Conservation (phyloP, 495 filamentous ascomycete genomes). For the Hypoxylon rickii region DNA sequence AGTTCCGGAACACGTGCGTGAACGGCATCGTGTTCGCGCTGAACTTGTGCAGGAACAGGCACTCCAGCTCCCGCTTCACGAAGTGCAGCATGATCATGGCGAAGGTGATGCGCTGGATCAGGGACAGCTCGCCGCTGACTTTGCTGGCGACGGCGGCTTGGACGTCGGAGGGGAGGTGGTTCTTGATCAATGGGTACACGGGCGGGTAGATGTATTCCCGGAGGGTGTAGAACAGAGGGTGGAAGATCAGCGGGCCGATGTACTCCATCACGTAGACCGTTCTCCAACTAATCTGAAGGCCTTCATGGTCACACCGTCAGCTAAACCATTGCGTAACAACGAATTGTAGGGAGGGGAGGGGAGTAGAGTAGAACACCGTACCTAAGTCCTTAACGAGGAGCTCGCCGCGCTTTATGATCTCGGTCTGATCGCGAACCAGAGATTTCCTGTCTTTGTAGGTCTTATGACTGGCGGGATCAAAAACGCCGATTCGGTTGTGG, state of each 20-base stretch:
- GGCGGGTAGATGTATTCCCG: constrained; percentile 75
- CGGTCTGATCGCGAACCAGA: constrained; percentile 61
- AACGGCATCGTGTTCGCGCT: constrained; percentile 90
- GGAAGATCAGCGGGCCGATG: constrained; percentile 89
- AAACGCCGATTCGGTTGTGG: constrained; percentile 68
- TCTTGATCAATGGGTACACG: constrained; percentile 51
- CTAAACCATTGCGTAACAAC: background rate
- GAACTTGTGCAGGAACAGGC: constrained; percentile 93
- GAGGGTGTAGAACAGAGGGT: constrained; percentile 70
- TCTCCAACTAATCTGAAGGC: constrained; percentile 89
- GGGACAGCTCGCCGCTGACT: constrained; percentile 54
- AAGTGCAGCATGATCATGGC: constrained; percentile 79
- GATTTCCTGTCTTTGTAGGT: constrained; percentile 61
- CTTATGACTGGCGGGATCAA: constrained; percentile 70
- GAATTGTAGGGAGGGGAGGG: background rate
- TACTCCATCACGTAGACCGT: constrained; percentile 97
- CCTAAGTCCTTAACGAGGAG: constrained; percentile 93
- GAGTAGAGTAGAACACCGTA: constrained; percentile 56
- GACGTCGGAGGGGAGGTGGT: constrained; percentile 37
- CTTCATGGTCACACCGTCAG: constrained; percentile 47
- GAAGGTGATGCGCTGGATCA: constrained; percentile 72
- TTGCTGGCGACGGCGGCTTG: background rate
- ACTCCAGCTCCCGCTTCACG: constrained; percentile 93
- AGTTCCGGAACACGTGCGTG: constrained; percentile 88
- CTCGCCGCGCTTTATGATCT: constrained; percentile 68